These are phyloP conservation scores for Monosporozyma yasuniensis DNA, from an alignment of 805 yeast species.

Conservation along the genomic window DNA sequence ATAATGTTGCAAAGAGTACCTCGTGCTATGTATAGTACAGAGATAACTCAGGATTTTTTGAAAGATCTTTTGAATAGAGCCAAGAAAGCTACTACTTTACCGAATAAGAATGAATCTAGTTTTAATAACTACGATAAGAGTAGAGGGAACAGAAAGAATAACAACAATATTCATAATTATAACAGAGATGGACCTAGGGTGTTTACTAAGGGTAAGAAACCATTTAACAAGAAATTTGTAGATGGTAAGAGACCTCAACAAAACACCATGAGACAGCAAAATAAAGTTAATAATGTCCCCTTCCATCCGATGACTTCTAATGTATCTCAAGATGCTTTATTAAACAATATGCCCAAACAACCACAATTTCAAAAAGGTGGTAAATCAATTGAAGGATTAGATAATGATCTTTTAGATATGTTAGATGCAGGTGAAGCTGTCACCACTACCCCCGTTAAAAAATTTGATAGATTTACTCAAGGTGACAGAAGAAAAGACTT, in stretches of 20 bases:
- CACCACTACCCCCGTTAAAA: background rate
- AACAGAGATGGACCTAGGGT: background rate
- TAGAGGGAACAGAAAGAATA: slow-evolving; percentile 1
- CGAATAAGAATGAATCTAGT: background rate
- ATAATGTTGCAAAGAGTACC: background rate
- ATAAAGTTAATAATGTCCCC: background rate
- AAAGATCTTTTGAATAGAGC: slow-evolving; percentile 25
- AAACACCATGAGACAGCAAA: background rate
- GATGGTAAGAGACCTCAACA: background rate
- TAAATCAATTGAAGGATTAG: background rate
- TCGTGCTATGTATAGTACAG: slow-evolving; percentile 4
- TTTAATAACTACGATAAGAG: background rate
- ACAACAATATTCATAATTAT: slow-evolving; percentile 4
- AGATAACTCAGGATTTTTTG: slow-evolving; percentile 25
- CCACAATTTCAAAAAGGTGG: background rate
- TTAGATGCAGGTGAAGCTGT: background rate
- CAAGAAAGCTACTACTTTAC: slow-evolving; percentile 22
- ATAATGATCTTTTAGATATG: background rate
- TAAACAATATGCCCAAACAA: background rate
- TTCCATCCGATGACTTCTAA: background rate
- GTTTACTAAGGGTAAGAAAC: background rate
- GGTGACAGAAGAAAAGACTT: background rate
- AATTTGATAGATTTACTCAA: background rate
- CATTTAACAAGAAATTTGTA: background rate
- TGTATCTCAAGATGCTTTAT: background rate